These are phyloP conservation scores for Fusarium sp. DNA, from an alignment of 2,329 filamentous ascomycete species.

Conservation along the genomic window DNA sequence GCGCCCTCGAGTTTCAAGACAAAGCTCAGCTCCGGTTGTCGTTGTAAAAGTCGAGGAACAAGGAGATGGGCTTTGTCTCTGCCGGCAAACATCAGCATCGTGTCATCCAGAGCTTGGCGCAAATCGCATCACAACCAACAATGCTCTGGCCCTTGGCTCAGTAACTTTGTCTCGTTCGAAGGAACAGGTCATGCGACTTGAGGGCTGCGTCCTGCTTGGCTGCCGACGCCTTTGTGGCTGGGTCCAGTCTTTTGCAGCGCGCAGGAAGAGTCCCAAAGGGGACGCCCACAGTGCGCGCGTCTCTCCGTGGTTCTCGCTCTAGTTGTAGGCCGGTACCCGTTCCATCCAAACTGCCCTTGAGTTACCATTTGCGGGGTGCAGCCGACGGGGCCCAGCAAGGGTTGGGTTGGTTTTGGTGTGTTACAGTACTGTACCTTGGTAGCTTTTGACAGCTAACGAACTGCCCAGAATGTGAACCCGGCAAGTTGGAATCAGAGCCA, in stretches of 20 bases:
- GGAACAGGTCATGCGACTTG: slow-evolving; percentile 11
- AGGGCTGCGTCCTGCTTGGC: slow-evolving; percentile 1
- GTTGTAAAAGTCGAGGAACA: neutral
- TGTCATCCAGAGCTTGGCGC: neutral
- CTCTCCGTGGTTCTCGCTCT: too few relatives aligned
- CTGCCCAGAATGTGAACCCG: neutral
- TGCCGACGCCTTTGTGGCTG: neutral
- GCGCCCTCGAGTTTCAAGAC: neutral
- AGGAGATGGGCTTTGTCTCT: neutral
- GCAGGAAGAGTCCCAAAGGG: neutral
- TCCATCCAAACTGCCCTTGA: too few relatives aligned
- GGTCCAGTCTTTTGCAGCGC: neutral
- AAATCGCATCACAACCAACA: neutral
- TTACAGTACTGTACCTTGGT: too few relatives aligned
- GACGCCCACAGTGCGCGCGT: neutral
- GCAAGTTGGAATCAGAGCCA: too few relatives aligned
- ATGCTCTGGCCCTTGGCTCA: neutral
- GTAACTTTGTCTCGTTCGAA: slow-evolving; percentile 1
- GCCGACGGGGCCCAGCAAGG: too few relatives aligned
- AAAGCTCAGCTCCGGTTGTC: neutral
- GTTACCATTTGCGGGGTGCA: too few relatives aligned
- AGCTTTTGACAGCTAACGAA: too few relatives aligned
- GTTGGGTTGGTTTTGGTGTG: too few relatives aligned
- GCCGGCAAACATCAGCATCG: neutral
- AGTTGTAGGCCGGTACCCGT: too few relatives aligned